Base-by-base conservation (phyloP, 2,329 filamentous ascomycete genomes). In the Colletotrichum tropicicola region DNA sequence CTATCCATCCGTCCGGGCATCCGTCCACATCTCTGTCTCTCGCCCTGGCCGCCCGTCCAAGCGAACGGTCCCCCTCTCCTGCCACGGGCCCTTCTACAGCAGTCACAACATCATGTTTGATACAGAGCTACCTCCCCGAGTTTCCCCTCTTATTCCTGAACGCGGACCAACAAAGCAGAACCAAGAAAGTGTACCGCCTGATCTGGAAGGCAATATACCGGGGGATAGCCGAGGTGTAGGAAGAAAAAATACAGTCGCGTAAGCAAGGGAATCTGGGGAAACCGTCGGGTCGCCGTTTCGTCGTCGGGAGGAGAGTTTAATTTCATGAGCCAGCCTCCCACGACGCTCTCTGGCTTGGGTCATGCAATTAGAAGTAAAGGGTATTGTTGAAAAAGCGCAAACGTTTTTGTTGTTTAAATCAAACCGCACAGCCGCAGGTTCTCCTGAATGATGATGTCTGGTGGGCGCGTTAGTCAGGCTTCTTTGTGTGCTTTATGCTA, bases 391-490 rank as follows among this genome's bases (percentile, higher is more conserved):
- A 73, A 76, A 55, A 71, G 73, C 73, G 74, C 69, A 74, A 73
- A 75, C 71, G 69, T 55, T 61, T 61, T 51, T 57, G 67, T 48
- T 72, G 73, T 76, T 91, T 91, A 98, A 87, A 98, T 98, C 79
- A 98, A 85, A 87, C 95, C 95, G 82, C 94, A 98, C 80, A 97
- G 88, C 80, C 96, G 92, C 70, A 99, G 89, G 83, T 99, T 99
- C 83, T 98, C 96, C 85, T 99, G 96, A 80, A 99, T 99, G 83
- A 99, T 99, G 80, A 99, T 99, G 83, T 99, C 96, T 97, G 71
- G 2, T 53, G 23, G 2, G 7, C 5, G 21, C 12, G 54, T 67
- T 41, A 57, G 69, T 41, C 23, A 37, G 8, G 15, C 43, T 30
- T 32, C 47, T 47, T 57, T 48, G 51, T 51, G 13, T 17, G 23